phyloP scores from a whole-genome alignment of 1,284 basidiomycete species.

The Sporisorium sorghi region DNA sequence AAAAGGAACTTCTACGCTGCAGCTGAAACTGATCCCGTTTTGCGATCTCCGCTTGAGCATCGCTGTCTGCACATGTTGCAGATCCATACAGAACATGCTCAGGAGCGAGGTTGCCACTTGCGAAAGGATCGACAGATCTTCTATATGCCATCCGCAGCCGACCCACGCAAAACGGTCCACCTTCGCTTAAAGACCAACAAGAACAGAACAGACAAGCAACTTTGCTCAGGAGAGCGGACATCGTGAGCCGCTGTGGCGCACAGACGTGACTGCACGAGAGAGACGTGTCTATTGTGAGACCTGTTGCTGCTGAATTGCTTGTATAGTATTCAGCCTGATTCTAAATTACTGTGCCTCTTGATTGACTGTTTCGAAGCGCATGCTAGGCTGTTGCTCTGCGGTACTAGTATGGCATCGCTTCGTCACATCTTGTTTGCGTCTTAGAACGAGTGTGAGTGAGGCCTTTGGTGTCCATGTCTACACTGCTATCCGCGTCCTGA shows the following conservation, averaged over 20 bases:
- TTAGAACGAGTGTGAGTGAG: too few relatives aligned
- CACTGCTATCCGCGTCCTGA: too few relatives aligned
- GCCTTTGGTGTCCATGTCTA: too few relatives aligned
- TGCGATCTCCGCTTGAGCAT: constrained; percentile 4
- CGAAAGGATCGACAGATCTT: constrained; percentile 9
- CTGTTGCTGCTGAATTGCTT: not conserved
- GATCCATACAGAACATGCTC: not conserved
- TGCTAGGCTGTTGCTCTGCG: too few relatives aligned
- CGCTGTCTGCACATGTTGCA: not conserved
- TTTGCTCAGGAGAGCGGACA: too few relatives aligned
- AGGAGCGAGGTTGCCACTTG: too few relatives aligned
- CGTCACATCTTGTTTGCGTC: too few relatives aligned
- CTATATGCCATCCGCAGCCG: constrained; percentile 9
- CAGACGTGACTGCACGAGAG: constrained; percentile 1
- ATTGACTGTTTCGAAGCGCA: not conserved
- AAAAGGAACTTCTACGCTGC: constrained; percentile 39
- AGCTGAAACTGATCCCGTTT: constrained; percentile 11
- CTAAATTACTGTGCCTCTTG: too few relatives aligned
- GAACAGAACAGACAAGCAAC: not conserved
- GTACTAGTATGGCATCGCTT: too few relatives aligned
- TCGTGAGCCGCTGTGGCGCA: constrained; percentile 6
- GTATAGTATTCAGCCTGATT: too few relatives aligned
- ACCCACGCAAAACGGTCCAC: too few relatives aligned
- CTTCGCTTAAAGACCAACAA: not conserved
- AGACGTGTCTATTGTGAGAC: not conserved